Base-by-base conservation (phyloP, 305 asterid genomes). In the Fraxinus nigra region DNA sequence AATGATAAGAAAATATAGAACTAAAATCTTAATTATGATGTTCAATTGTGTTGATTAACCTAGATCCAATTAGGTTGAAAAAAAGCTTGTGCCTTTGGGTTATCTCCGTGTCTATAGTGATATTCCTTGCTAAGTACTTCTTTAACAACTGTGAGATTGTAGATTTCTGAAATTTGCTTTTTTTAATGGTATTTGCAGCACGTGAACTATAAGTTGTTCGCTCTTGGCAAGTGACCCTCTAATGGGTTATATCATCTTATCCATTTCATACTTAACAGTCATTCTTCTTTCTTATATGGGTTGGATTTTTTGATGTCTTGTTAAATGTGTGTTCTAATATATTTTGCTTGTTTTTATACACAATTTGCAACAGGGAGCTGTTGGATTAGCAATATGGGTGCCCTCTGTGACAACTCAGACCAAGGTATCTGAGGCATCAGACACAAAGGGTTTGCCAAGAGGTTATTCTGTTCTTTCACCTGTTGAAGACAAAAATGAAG, bases 321-420 rank as follows among this genome's bases (percentile, higher is more conserved):
- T 74, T 65, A 11, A 37, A 7, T 72, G 69, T 80, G 51, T 70
- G 26, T 37, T 88, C 38, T 75, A 76, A n/a, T 32, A 14, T 30
- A 56, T 73, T 80, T 63, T 80, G 38, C 30, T 81, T 65, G 67
- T 54, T 28, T 79, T 78, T 59, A 69, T 69, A 63, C 89, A 91
- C 74, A 33, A 26, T 38, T 85, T 79, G 81, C 81, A 80, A 83
- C 89, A 96, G 99, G 98, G 99, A 75, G 99, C 99, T 4, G 99
- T 96, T 89, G 99, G 99, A 85, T 90, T 96, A 87, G 98, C 99
- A 46, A 96, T 96, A 86, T 96, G 99, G 98, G 99, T 94, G 86
- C 99, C 99, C 37, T 96, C 99, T 80, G 97, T 96, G 84, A 89
- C 99, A 75, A 84, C 89, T 87, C 95, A 90, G 86, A 85, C 95